phyloP scores from a whole-genome alignment of 257 asterid genomes.

The Nicotiana sylvestris region DNA sequence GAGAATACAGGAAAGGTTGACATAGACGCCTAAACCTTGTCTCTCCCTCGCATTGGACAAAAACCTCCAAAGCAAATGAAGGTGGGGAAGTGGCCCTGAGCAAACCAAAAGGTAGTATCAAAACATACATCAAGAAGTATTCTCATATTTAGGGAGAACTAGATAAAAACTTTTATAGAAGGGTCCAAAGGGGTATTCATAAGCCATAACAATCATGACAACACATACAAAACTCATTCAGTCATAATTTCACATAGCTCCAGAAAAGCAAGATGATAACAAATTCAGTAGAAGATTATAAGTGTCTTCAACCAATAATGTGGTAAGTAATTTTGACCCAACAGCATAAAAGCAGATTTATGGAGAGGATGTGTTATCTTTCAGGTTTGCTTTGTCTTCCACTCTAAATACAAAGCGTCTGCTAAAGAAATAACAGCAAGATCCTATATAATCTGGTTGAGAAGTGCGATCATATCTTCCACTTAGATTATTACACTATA shows the following conservation, averaged over 20 bases:
- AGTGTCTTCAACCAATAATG: not conserved
- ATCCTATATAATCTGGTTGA: not conserved
- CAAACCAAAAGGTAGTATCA: not conserved
- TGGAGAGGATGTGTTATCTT: not conserved
- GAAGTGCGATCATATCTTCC: not conserved
- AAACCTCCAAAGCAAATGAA: slow-evolving; percentile 81
- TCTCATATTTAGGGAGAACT: not conserved
- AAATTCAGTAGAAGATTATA: not conserved
- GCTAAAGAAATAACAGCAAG: not conserved
- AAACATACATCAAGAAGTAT: not conserved
- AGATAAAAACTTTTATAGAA: not conserved
- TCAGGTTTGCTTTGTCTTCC: not conserved
- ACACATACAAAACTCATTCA: not conserved
- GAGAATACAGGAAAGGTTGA: slow-evolving; percentile 87
- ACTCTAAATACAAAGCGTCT: not conserved
- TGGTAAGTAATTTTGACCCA: not conserved
- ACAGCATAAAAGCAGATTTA: not conserved
- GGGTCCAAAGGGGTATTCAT: not conserved
- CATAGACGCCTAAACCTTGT: slow-evolving; percentile 89
- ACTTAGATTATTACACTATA: not conserved
- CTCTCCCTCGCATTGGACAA: slow-evolving; percentile 93
- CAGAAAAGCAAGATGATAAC: slow-evolving; percentile 2
- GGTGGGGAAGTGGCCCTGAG: slow-evolving; percentile 92
- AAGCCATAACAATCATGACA: slow-evolving; percentile 1
- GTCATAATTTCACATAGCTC: not conserved